Conservation (phyloP, 1,139 yeast genomes). For the Suhomyces bolitotheri region DNA sequence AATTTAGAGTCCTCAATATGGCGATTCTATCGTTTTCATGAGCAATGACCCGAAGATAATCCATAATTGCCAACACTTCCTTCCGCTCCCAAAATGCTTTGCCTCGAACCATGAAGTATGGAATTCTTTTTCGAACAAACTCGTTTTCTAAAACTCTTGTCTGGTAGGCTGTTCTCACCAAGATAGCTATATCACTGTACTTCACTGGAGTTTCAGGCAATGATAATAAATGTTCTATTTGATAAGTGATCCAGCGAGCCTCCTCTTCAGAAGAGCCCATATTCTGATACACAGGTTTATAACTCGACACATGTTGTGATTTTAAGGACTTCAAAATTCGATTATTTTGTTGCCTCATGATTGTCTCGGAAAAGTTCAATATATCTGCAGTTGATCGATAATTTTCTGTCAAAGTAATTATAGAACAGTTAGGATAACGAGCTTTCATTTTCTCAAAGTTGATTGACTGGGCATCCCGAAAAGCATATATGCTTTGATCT, state of each 20-base stretch:
- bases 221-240: conserved; percentile 47
- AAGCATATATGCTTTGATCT: conserved; percentile 90
- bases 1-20: conserved; percentile 53
- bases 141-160: conserved; percentile 63
- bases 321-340: conserved; percentile 45
- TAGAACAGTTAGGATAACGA: conserved; percentile 35
- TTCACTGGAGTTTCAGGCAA: conserved; percentile 39
- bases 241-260: conserved; percentile 57
- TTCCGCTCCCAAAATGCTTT: conserved; percentile 76
- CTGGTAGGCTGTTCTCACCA: conserved; percentile 64
- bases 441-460: conserved; percentile 64
- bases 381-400: conserved; percentile 79
- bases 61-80: conserved; percentile 64
- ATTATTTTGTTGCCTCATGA: conserved; percentile 62
- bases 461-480: conserved; percentile 73
- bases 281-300: conserved; percentile 50
- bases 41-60: conserved; percentile 61
- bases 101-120: conserved; percentile 70
- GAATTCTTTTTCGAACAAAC: conserved; percentile 54
- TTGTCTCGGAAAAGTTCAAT: conserved; percentile 59
- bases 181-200: conserved; percentile 64
- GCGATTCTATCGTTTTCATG: conserved; percentile 63
- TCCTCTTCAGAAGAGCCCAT: conserved; percentile 50
- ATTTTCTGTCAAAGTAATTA: conserved; percentile 60
- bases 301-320: conserved; percentile 44